A percentile compares a stretch with the other conserved stretches of the same genome.
Conservation (phyloP, 1,284 basidiomycete genomes). For the Leccinum solheimii region DNA sequence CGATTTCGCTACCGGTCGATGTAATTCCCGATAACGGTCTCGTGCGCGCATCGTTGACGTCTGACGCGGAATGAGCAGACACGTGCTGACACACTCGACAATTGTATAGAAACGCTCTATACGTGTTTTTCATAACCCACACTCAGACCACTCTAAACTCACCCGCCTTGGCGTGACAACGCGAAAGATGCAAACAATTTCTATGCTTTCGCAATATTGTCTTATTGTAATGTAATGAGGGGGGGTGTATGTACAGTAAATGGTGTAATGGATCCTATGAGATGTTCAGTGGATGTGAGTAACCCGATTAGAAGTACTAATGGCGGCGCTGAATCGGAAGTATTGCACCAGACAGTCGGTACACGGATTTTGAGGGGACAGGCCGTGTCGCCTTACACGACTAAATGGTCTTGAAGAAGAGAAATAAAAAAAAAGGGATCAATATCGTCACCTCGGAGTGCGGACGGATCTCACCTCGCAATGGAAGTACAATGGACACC, state of each 20-base stretch:
- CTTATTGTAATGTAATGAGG: constrained; percentile 28
- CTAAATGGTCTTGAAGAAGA: constrained; percentile 30
- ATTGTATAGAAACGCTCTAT: constrained; percentile 6
- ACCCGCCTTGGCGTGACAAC: constrained; percentile 16
- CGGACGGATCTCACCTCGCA: constrained; percentile 58
- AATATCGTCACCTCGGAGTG: constrained; percentile 5
- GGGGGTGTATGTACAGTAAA: constrained; percentile 28
- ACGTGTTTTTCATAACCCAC: constrained; percentile 31
- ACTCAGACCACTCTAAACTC: not conserved
- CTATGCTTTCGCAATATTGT: constrained; percentile 9
- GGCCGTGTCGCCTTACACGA: constrained; percentile 18
- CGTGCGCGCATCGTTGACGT: constrained; percentile 18
- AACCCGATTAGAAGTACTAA: constrained; percentile 1
- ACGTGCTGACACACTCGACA: constrained; percentile 12
- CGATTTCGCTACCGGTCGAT: constrained; percentile 9
- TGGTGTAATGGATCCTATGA: constrained; percentile 28
- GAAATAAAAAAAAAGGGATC: constrained; percentile 5
- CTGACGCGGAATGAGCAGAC: constrained; percentile 2
- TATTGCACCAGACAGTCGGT: constrained; percentile 9
- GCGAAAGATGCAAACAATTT: constrained; percentile 15
- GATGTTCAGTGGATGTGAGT: constrained; percentile 12
- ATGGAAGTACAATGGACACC: constrained; percentile 70
- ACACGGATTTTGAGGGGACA: not conserved
- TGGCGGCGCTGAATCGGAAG: constrained; percentile 4
- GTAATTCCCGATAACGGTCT: constrained; percentile 30